phyloP scores from a whole-genome alignment of 1,284 basidiomycete genomes.

The Ustilago curta region DNA sequence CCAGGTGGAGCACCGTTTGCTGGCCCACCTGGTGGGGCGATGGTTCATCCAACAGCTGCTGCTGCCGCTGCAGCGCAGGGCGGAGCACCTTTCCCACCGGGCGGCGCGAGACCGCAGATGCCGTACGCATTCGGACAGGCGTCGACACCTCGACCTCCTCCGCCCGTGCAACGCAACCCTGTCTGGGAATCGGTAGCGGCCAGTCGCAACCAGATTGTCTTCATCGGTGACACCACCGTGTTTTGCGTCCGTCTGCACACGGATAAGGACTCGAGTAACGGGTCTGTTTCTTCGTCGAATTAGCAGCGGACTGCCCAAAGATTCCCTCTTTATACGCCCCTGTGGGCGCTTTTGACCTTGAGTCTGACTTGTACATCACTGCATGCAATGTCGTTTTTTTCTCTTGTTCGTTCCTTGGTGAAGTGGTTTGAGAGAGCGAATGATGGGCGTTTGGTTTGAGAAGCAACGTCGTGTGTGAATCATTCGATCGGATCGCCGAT shows the following conservation, averaged over 20 bases:
- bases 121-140: conserved; percentile 54
- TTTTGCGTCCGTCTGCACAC: conserved; percentile 60
- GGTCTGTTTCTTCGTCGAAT: conserved; percentile 39
- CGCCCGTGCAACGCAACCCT: conserved; percentile 57
- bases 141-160: conserved; percentile 34
- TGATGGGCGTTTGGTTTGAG: no score
- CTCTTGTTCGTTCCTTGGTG: not conserved
- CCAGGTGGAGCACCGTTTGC: conserved; percentile 32
- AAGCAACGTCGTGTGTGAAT: no score
- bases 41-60: conserved; percentile 31
- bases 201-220: conserved; percentile 66
- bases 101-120: conserved; percentile 35
- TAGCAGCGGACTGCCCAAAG: not conserved
- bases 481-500: no score
- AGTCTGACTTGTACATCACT: no score
- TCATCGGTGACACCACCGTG: conserved; percentile 64
- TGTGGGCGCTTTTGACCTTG: no score
- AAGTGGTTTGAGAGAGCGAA: no score
- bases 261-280: conserved; percentile 34
- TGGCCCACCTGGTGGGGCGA: conserved; percentile 29
- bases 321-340: not conserved
- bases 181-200: conserved; percentile 64
- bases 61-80: conserved; percentile 7
- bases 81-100: conserved; percentile 26
- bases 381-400: not conserved